Evolutionary conservation across 805 yeast species (phyloP).

Genomic region (Candida ulmi): DNA sequence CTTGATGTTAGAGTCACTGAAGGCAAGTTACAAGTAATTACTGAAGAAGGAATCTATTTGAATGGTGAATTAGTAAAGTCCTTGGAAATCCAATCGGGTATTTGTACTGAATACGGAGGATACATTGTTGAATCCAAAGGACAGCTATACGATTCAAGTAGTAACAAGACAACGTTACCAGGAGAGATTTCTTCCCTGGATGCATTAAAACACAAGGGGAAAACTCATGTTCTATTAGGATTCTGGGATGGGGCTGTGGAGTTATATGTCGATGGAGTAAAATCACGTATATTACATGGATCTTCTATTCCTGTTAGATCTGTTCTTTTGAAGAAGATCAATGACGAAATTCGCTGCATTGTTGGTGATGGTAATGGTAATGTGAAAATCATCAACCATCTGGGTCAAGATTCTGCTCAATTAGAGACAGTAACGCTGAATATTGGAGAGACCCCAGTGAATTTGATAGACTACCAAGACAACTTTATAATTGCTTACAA

Average conservation of each 20-base stretch:
- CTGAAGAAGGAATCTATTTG: constrained; percentile 17
- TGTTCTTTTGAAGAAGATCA: constrained; percentile 10
- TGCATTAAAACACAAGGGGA: constrained; percentile 1
- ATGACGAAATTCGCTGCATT: constrained; percentile 2
- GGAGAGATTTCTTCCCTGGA: constrained; percentile 15
- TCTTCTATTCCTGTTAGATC: constrained; percentile 14
- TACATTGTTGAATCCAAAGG: constrained; percentile 1
- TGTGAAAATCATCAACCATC: constrained; percentile 1
- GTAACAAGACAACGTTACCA: not conserved
- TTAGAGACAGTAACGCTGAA: not conserved
- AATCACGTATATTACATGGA: not conserved
- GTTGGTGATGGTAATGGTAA: constrained; percentile 23
- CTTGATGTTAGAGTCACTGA: constrained; percentile 7
- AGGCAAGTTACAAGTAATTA: constrained; percentile 3
- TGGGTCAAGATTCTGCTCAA: not conserved
- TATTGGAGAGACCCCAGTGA: constrained; percentile 22
- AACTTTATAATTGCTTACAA: constrained; percentile 12
- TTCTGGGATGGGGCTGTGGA: constrained; percentile 19
- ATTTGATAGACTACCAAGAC: constrained; percentile 6
- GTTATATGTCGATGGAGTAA: constrained; percentile 2
- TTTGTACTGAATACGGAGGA: not conserved
- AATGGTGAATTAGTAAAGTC: constrained; percentile 4
- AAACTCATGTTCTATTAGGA: constrained; percentile 12
- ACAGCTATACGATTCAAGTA: not conserved
- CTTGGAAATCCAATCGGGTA: constrained; percentile 3